Evolutionary conservation across 768 basidiomycete genomes (phyloP), one percentile per base, ranked within the genome.

Genomic region (Trametes sanguinea): DNA sequence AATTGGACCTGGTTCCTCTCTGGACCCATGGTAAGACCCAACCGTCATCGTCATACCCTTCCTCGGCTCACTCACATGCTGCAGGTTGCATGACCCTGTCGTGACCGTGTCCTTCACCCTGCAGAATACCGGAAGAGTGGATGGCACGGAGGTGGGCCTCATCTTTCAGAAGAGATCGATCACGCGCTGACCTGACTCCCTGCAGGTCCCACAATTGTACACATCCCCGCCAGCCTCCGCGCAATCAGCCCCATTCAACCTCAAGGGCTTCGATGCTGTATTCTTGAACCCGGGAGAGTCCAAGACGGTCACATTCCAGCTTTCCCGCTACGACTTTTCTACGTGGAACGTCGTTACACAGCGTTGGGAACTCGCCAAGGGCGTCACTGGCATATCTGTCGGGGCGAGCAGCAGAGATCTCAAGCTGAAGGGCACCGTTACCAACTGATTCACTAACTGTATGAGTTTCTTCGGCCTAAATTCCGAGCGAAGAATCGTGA

Each of bases 381-480:
- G 90, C 2, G 78, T 69, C 22, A 86, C 89, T 63, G 76, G 76
- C 3, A 79, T 94, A 42, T 81, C 83, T 3, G 74, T 91, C 35
- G 90, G 90, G 6, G 81, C 83, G 50, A 90, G 88, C 68, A 89
- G 88, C 70, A 77, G 88, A 65, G 81, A 90, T 73, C 69, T 72
- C 8, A 79, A 81, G 60, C 66, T 90, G 71, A 74, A 68, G 11
- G 85, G 86, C 6, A 68, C 68, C 8, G 64, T 77, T 33, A 62
- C 63, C 7, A 69, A 68, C 46, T 71, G 43, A 64, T 13, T 14
- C 5, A 9, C 22, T 22, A 22, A 22, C 22, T 22, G 22, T 22
- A 22, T 22, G 22, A 22, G 22, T 22, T 22, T 22, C 22, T 22
- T 22, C 22, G 22, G 22, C 22, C 22, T 22, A 22, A 22, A 22